phyloP scores from a whole-genome alignment of 164 flowering plant species.

The Sextonia rubra region DNA sequence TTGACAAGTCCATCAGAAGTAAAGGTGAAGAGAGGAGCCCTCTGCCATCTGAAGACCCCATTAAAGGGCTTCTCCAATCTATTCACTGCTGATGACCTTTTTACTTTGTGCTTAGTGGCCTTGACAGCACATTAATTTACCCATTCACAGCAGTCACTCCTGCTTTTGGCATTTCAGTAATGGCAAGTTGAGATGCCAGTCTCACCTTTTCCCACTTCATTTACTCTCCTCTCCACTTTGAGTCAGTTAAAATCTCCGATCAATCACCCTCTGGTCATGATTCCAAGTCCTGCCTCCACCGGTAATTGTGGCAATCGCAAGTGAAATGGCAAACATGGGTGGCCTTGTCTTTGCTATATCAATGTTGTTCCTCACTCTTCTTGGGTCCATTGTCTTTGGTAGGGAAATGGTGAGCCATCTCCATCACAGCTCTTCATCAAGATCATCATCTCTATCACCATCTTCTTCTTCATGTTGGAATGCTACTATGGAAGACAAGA shows the following conservation, averaged over 20 bases:
- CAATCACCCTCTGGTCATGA: slow-evolving; percentile 1
- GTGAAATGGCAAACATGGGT: background rate
- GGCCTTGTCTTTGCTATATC: background rate
- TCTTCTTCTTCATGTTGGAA: background rate
- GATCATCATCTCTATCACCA: background rate
- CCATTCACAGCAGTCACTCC: background rate
- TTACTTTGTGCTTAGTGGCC: background rate
- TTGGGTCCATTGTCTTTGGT: slow-evolving; percentile 3
- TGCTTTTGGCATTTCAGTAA: background rate
- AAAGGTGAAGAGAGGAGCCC: too few species aligned
- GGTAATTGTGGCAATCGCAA: background rate
- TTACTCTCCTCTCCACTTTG: background rate
- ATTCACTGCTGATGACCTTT: background rate
- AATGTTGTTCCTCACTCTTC: background rate
- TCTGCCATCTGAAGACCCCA: too few species aligned
- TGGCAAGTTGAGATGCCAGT: background rate
- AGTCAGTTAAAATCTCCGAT: background rate
- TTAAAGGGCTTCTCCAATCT: too few species aligned
- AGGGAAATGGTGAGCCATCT: background rate
- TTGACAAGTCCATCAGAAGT: too few species aligned
- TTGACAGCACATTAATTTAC: background rate
- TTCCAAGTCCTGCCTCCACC: background rate
- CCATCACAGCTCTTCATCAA: background rate
- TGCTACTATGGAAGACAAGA: slow-evolving; percentile 5
- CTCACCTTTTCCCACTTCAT: background rate